phyloP scores from a whole-genome alignment of 73 alveolate genomes.

The Diophrys sp. region DNA sequence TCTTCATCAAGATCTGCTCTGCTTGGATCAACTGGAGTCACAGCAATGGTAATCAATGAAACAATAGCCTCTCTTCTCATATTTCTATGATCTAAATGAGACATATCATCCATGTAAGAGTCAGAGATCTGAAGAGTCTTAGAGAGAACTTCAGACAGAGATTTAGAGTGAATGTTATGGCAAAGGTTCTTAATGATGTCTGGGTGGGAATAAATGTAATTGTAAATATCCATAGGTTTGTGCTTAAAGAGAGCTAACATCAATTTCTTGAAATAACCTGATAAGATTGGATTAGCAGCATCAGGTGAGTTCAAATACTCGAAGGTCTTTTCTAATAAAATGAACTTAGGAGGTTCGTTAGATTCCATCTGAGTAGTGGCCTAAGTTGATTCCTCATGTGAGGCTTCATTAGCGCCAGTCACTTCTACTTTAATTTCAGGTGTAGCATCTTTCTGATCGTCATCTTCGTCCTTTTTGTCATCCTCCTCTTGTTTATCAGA shows the following conservation, averaged over 20 bases:
- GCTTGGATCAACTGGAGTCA: too few relatives aligned
- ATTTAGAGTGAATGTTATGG: neutral
- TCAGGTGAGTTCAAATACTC: neutral
- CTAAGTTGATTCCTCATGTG: neutral
- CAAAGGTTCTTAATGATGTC: neutral
- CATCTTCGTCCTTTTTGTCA: neutral
- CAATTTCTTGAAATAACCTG: neutral
- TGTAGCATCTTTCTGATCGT: neutral
- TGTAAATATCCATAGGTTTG: neutral
- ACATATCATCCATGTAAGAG: neutral
- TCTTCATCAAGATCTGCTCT: conserved; percentile 1
- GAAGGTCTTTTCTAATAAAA: neutral
- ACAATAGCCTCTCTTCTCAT: too few relatives aligned
- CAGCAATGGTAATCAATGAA: too few relatives aligned
- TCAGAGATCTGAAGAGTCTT: neutral
- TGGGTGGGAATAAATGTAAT: neutral
- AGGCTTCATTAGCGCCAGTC: too few relatives aligned
- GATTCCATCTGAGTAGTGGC: neutral
- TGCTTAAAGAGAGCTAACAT: neutral
- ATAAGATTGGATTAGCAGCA: neutral
- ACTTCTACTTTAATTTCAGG: neutral
- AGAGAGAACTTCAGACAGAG: neutral
- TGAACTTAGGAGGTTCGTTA: neutral
- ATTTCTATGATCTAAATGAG: too few relatives aligned
- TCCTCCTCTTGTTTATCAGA: neutral